Evolutionary conservation across 768 basidiomycete species (phyloP).

Genomic region (Calocybe cyanea): DNA sequence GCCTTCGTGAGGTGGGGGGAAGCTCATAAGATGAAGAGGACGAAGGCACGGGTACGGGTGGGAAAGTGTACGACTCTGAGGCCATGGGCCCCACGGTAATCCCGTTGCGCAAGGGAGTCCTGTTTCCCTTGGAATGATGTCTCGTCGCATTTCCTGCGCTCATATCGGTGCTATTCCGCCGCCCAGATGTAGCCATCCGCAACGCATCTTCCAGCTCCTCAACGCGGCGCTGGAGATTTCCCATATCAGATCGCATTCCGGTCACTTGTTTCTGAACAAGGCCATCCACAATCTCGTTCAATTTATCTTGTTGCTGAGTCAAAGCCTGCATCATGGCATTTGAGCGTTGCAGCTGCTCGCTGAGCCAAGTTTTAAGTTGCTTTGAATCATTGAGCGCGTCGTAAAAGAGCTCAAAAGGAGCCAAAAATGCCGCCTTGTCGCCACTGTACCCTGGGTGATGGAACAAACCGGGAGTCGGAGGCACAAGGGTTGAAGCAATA

Average conservation of each 20-base stretch:
- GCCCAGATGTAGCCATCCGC: constrained; percentile 24
- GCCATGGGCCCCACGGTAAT: constrained; percentile 24
- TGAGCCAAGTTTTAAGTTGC: constrained; percentile 73
- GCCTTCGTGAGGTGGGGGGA: constrained; percentile 22
- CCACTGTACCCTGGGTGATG: constrained; percentile 57
- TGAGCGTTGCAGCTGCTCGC: constrained; percentile 67
- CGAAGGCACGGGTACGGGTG: constrained; percentile 22
- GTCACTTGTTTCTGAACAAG: constrained; percentile 60
- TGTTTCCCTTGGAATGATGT: constrained; percentile 26
- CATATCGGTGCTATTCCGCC: constrained; percentile 23
- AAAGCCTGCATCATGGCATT: constrained; percentile 48
- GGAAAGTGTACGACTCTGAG: constrained; percentile 44
- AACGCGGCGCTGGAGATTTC: constrained; percentile 54
- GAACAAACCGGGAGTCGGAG: constrained; percentile 65
- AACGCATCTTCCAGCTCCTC: constrained; percentile 64
- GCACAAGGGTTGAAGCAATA: constrained; percentile 63
- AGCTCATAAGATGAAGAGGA: constrained; percentile 2
- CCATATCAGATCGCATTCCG: constrained; percentile 59
- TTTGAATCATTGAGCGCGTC: constrained; percentile 79
- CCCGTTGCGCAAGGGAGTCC: constrained; percentile 36
- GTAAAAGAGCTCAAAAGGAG: constrained; percentile 82
- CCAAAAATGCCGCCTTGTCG: constrained; percentile 74
- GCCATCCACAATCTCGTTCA: constrained; percentile 54
- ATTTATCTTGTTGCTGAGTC: constrained; percentile 58
- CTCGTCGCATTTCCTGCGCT: constrained; percentile 11